phyloP scores from a whole-genome alignment of 2,329 filamentous ascomycete species.

The Whalleya microplaca region DNA sequence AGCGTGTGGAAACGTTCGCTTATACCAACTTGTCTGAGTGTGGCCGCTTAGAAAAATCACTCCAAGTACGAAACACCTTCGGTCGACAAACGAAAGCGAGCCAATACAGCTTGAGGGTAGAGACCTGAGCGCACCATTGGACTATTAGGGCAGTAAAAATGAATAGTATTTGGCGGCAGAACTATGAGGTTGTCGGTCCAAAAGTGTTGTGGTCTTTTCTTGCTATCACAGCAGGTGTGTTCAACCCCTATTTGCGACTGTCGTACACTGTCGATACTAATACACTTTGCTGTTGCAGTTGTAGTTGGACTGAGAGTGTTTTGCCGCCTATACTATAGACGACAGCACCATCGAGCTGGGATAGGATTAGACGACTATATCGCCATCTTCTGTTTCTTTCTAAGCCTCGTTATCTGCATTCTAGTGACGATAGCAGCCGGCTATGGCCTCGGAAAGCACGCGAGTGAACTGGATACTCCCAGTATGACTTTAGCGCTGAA shows the following conservation, averaged over 20 bases:
- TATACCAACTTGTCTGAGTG: not conserved
- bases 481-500: conserved; percentile 26
- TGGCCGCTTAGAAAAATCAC: not conserved
- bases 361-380: conserved; percentile 39
- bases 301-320: conserved; percentile 34
- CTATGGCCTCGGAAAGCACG: conserved; percentile 35
- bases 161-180: not conserved
- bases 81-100: not conserved
- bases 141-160: not conserved
- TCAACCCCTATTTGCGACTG: not conserved
- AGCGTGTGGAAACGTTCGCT: not conserved
- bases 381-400: conserved; percentile 33
- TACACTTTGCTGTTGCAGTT: conserved; percentile 19
- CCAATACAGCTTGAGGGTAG: not conserved
- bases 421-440: conserved; percentile 33
- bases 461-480: conserved; percentile 21
- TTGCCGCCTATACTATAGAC: conserved; percentile 28
- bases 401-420: conserved; percentile 36
- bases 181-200: not conserved
- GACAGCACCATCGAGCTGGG: conserved; percentile 18
- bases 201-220: conserved; percentile 26
- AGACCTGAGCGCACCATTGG: not conserved
- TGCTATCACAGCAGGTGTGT: conserved; percentile 25
- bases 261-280: conserved; percentile 2
- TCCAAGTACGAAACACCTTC: not conserved